Conservation (phyloP, 225 moss, liverwort and hornwort genomes). For the Polytrichum formosum region DNA sequence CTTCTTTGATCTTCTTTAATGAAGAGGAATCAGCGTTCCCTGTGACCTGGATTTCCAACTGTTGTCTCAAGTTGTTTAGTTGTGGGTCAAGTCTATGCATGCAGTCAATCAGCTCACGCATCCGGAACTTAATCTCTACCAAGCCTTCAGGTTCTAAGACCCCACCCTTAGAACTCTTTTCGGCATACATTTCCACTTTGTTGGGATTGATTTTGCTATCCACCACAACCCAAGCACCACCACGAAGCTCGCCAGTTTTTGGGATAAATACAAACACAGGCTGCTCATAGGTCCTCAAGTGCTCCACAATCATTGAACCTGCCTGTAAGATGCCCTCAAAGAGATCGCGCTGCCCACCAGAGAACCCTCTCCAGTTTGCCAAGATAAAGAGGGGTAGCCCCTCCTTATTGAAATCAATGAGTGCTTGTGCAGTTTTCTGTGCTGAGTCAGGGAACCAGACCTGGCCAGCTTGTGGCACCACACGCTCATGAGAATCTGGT, state of each 20-base stretch:
- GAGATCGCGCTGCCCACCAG: constrained; percentile 87
- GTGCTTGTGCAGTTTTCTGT: constrained; percentile 82
- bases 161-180: constrained; percentile 70
- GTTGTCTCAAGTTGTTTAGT: constrained; percentile 38
- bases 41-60: constrained; percentile 16
- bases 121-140: constrained; percentile 95
- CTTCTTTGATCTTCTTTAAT: constrained; percentile 31
- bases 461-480: constrained; percentile 92
- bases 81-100: constrained; percentile 79
- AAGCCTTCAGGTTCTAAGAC: constrained; percentile 93
- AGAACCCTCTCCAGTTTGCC: constrained; percentile 96
- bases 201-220: constrained; percentile 91
- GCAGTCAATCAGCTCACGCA: constrained; percentile 70
- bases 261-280: constrained; percentile 96
- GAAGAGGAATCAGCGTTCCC: constrained; percentile 21
- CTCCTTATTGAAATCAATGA: constrained; percentile 92
- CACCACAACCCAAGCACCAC: constrained; percentile 98
- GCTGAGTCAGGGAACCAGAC: constrained; percentile 99
- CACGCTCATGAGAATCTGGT: constrained; percentile 80
- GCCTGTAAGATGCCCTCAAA: constrained; percentile 99
- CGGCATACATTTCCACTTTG: constrained; percentile 97
- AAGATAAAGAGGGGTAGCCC: constrained; percentile 89
- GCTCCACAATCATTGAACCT: constrained; percentile 90
- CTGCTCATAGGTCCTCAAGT: constrained; percentile 78
- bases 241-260: constrained; percentile 88